Evolutionary conservation across 2,329 filamentous ascomycete species (phyloP), one percentile per base, ranked within the genome.

Genomic region (Curvularia spicifera): DNA sequence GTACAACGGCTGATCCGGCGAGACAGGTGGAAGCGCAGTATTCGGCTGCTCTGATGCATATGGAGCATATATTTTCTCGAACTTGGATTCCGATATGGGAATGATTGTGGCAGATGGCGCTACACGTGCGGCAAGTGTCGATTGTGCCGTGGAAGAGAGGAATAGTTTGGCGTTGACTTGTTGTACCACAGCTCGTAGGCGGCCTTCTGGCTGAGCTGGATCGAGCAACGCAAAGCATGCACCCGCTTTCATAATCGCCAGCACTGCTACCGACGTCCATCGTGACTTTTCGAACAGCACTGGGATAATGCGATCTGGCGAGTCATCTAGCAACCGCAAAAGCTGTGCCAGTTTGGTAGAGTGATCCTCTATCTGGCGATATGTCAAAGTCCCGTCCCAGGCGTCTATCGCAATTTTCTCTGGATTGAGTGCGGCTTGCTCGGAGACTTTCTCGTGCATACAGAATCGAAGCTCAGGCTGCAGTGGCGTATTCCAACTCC

Each of bases 401-500:
- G 75, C 71, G 24, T 72, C 73, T 13, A 79, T 70, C 7, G 78
- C 78, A 4, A 67, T 66, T 53, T 78, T 78, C 2, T 76, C 65
- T 0, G 76, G 74, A 13, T 71, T 60, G 10, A 65, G 59, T 40
- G 60, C 59, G 13, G 76, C 76, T 66, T 73, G 78, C 51, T 80
- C 69, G 4, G 77, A 68, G 15, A 84, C 69, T 54, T 82, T 74
- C 1, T 81, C 79, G 59, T 84, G 80, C 74, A 82, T 82, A 65
- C 81, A 82, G 39, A 75, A 78, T 35, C 76, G 70, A 52, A 79
- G 72, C 1, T 75, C 74, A 2, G 79, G 78, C 20, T 81, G 81
- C 2, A 83, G 59, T 2, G 73, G 58, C 28, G 79, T 70, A 45
- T 83, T 84, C 79, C 81, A 82, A 3, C 68, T 67, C 82, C 82